Evolutionary conservation across 805 yeast species (phyloP), one percentile per base, ranked within the genome.

Genomic region (Dipodascopsis tothii): DNA sequence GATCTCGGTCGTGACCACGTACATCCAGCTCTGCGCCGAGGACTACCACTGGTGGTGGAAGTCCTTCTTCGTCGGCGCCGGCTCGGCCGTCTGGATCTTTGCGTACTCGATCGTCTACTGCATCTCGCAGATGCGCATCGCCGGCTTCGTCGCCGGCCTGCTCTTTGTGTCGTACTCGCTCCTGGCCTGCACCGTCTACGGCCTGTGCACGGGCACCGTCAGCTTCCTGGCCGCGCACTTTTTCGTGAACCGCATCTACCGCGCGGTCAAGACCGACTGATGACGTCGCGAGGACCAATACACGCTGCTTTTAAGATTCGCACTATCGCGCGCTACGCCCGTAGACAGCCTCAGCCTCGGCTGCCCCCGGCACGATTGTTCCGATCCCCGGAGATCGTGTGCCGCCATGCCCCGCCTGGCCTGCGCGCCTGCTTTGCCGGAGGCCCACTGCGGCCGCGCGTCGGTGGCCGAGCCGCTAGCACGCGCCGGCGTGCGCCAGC

Each of bases 41-140:
- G 73, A 68, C 57, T 74, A 75, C 39, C 66, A 71, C 52, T 87
- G 95, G 95, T 84, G 84, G 59, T 85, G 95, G 95, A 71, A 80
- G 52, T 69, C 86, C 9, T 85, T 84, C 61, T 61, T 76, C 42
- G 75, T 79, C 22, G 84, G 94, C 3, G 67, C 77, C 3, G 77
- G 88, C 45, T 73, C 84, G 38, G 85, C 86, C 23, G 69, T 80
- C 70, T 84, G 81, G 63, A 70, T 86, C 45, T 76, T 76, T 51
- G 61, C 69, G 5, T 85, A 83, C 60, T 74, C 90, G 4, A 56
- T 81, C 18, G 82, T 81, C 58, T 84, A 86, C 60, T 74, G 77
- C 56, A 56, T 74, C 40, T 66, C 68, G 40, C 71, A 74, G 55
- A 67, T 84, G 60, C 73, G 75, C 37, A 71, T 84, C 37, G 71